Evolutionary conservation across 2,329 filamentous ascomycete species (phyloP), one percentile per base, ranked within the genome.

Genomic region (Alternaria solani): DNA sequence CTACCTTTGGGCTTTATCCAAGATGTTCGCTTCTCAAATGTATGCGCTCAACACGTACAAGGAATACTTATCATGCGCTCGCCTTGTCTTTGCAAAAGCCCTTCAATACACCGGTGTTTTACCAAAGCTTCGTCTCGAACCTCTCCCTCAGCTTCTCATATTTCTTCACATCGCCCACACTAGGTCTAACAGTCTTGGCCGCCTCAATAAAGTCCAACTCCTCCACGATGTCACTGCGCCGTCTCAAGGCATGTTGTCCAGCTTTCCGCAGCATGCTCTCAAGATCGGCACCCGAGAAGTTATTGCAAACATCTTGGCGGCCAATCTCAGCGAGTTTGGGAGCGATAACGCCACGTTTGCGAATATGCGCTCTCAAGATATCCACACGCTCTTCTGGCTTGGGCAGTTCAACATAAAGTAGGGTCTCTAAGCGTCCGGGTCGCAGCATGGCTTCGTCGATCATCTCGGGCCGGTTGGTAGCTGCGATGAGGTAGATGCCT

Each of bases 381-480:
- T 96, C 93, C 0, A 91, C 91, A 14, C 95, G 86, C 75, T 97
- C 93, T 7, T 89, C 84, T 0, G 89, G 83, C 26, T 88, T 89
- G 0, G 95, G 95, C 0, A 98, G 81, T 71, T 95, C 94, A 39
- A 99, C 91, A 69, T 94, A 97, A 26, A 98, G 85, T n/a, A 90
- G 87, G 0, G 90, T 94, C 65, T 94, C 94, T 1, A 99, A 85
- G 26, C 95, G 89, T 0, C 95, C 95, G 0, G 95, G 94, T 1
- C 95, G 90, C 11, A 98, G 86, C 88, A 99, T 96, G 1, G 95
- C 95, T 2, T 92, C 89, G 76, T 99, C 95, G 68, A 99, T 98
- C 81, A 97, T 96, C 74, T 98, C 94, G 0, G 94, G 94, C 0
- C 95, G 84, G 78, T 99, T 99, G 2, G 95, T 98, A 0, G 95